Base-by-base conservation (phyloP, 2,329 filamentous ascomycete species). In the Phyllosticta paracitricarpa region DNA sequence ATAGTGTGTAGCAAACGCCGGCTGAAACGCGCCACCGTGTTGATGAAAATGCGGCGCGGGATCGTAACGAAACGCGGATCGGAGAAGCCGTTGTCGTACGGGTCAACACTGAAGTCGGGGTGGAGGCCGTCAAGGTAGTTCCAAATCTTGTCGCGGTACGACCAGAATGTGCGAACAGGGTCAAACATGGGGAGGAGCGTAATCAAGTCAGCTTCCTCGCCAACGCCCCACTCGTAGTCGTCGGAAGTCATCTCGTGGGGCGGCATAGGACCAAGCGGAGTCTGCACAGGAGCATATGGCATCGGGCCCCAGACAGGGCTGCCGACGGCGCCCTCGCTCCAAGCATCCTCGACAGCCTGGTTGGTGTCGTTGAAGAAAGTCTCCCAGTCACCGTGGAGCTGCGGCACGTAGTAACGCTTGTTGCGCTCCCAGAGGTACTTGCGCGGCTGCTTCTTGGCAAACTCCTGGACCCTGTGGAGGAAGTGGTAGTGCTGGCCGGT, bases 121-220 rank as follows among this genome's bases (percentile, higher is more conserved):
- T 93, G 85, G 19, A 87, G 77, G 65, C 69, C 69, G 2, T 75
- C 73, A 51, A 77, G 66, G 71, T 75, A 80, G 68, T 79, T 79
- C 76, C 76, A 79, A 69, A 79, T 78, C 59, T 78, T 78, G 69
- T 79, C 73, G 54, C 75, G 75, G 70, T 75, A 77, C 22, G 73
- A 73, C 93, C 93, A 97, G 0, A 84, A 89, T 0, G 92, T 97
- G 63, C 88, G 85, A 48, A 90, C 86, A 0, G 93, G 92, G 70
- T 97, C 89, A 75, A 93, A 97, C 64, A 97, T 85, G 9, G 93
- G 93, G 70, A 92, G 94, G 64, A 97, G 85, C 0, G 91, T 90
- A 70, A 97, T 93, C 66, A 95, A 83, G 72, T 97, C 93, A 10
- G 93, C 91, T 63, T 95, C 89, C 73, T 97, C 93, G 59, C 84